Conservation (phyloP, 225 moss, liverwort and hornwort genomes). For the Physcomitrellopsis africana region DNA sequence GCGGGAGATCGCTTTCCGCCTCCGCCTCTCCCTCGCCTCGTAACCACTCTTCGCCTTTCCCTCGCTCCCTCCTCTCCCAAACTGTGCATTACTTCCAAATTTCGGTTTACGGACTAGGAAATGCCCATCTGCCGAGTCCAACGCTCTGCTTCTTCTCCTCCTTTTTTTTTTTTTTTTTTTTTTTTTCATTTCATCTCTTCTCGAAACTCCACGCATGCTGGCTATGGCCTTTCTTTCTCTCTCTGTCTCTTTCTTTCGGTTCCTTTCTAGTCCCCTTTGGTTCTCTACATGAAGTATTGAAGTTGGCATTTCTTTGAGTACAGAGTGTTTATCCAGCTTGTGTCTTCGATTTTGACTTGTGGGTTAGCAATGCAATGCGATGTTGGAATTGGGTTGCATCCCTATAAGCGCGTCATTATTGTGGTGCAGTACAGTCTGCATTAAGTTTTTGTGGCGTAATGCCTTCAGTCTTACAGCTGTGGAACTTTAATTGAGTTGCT, state of each 20-base stretch:
- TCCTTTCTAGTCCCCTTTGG: too few species aligned
- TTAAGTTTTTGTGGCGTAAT: conserved; percentile 11
- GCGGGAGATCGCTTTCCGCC: conserved; percentile 16
- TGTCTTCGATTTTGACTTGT: too few species aligned
- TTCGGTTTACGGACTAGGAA: conserved; percentile 10
- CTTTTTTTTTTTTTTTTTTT: background rate
- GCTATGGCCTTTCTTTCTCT: background rate
- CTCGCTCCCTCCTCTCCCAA: conserved; percentile 2
- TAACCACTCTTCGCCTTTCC: conserved; percentile 26
- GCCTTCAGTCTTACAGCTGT: conserved; percentile 22
- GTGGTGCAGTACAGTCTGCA: conserved; percentile 13
- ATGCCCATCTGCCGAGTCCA: background rate
- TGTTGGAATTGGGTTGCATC: background rate
- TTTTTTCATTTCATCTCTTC: too few species aligned
- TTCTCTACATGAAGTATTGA: too few species aligned
- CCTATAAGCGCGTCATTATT: conserved; percentile 30
- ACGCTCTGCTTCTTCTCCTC: background rate
- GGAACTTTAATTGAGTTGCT: conserved; percentile 18
- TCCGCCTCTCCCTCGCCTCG: conserved; percentile 21
- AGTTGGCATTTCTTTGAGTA: too few species aligned
- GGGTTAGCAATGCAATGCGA: too few species aligned
- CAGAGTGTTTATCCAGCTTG: background rate
- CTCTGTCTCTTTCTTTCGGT: background rate
- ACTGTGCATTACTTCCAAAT: conserved; percentile 7
- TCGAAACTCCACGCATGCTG: too few species aligned